Evolutionary conservation across 2,329 filamentous ascomycete species (phyloP), one percentile per base, ranked within the genome.

Genomic region (Harringtonia aguacate): DNA sequence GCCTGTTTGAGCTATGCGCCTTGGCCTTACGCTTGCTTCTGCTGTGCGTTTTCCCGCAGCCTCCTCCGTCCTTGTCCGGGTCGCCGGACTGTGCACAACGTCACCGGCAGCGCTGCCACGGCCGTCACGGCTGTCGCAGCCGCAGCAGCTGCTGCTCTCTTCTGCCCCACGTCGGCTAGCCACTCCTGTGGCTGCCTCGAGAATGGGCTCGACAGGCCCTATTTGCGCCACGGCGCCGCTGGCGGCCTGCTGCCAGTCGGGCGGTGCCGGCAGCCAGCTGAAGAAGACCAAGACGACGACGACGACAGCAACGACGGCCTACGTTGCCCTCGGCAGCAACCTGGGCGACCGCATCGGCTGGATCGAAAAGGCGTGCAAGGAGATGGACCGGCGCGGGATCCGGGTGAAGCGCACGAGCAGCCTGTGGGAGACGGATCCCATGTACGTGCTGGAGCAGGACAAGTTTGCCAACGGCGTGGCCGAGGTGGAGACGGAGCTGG

Each of bases 341-440:
- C 64, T 97, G 41, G 90, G 89, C 5, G 81, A 97, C 58, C 81
- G 89, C 35, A 73, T 95, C 41, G 75, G 72, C 35, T 84, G 83
- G 75, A 94, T 98, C 51, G 88, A 95, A 61, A 71, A 74, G 55
- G 90, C 92, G 1, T 89, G 88, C 59, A 70, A 69, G 36, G 76
- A 84, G 58, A 87, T 98, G 78, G 78, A 85, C 50, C 67, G 70
- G 36, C 70, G 77, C 20, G 80, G 79, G 29, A 86, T 97, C 57
- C 76, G 65, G 43, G 75, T 98, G 33, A 73, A 78, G 55, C 73
- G 81, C 54, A 95, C 90, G 0, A 97, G 90, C 61, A 83, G 80
- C 48, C 69, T 98, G 4, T 98, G 92, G 75, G 88, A 97, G 66
- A 98, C 90, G 4, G 80, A 86, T 54, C 87, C 92, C 20, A 98